A percentile compares a stretch with the other conserved stretches of the same genome.
Conservation (phyloP, 2,329 filamentous ascomycete genomes). For the Fusarium falciforme region DNA sequence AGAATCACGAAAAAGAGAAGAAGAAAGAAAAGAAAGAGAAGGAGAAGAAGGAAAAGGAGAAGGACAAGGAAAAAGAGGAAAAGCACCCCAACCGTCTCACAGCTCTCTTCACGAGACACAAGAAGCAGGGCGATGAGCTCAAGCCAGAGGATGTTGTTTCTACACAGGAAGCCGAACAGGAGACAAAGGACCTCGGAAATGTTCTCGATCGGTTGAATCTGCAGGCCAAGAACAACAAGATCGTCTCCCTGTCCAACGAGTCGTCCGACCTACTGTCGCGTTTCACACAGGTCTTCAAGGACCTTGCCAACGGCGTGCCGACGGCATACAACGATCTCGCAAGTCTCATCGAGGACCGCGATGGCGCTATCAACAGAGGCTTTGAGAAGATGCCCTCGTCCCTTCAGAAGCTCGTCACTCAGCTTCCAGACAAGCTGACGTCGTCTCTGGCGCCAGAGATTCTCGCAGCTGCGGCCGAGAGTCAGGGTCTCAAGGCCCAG, state of each 20-base stretch:
- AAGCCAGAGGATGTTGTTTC: constrained; percentile 54
- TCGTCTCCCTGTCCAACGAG: constrained; percentile 85
- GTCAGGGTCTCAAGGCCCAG: constrained; percentile 72
- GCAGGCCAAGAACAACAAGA: constrained; percentile 84
- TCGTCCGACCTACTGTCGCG: constrained; percentile 83
- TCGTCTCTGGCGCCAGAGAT: constrained; percentile 82
- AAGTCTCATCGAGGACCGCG: constrained; percentile 68
- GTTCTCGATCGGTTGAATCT: constrained; percentile 89
- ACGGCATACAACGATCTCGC: constrained; percentile 93
- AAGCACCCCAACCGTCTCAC: constrained; percentile 52
- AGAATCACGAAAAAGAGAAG: constrained; percentile 13
- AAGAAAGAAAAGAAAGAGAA: constrained; percentile 41
- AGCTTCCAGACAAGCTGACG: constrained; percentile 85
- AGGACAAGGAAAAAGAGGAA: constrained; percentile 47
- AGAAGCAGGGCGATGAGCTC: constrained; percentile 53
- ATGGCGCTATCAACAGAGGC: constrained; percentile 68
- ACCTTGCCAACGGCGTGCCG: constrained; percentile 90
- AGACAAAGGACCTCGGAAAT: constrained; percentile 78
- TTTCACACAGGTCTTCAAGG: constrained; percentile 92
- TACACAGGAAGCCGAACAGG: constrained; percentile 57
- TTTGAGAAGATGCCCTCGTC: constrained; percentile 79
- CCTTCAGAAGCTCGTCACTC: constrained; percentile 87
- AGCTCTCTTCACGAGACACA: constrained; percentile 51
- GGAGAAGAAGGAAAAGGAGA: constrained; percentile 46
- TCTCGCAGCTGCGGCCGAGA: constrained; percentile 81